Evolutionary conservation across 2,329 filamentous ascomycete species (phyloP).

Genomic region (Colletotrichum sojae): DNA sequence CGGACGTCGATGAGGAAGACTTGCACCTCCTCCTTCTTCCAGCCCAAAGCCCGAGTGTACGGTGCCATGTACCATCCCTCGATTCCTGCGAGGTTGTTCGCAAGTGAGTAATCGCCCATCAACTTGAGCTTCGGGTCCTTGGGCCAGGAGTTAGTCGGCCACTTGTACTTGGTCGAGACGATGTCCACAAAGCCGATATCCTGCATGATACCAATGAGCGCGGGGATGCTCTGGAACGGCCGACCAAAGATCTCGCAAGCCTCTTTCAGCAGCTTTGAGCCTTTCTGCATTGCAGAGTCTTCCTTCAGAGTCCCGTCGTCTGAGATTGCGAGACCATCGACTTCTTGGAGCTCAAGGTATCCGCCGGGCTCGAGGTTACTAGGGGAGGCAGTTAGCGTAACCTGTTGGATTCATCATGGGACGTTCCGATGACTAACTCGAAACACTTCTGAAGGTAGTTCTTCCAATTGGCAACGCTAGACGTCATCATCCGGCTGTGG

Average conservation of each 20-base stretch:
- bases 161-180: constrained; percentile 60
- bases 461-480: constrained; percentile 51
- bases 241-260: constrained; percentile 49
- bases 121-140: constrained; percentile 65
- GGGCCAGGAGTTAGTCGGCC: constrained; percentile 67
- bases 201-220: constrained; percentile 56
- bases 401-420: neutral
- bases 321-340: constrained; percentile 53
- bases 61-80: constrained; percentile 54
- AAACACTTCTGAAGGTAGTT: constrained; percentile 54
- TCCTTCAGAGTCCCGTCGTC: constrained; percentile 56
- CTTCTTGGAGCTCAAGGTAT: constrained; percentile 59
- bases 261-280: constrained; percentile 49
- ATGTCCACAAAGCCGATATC: constrained; percentile 69
- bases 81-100: constrained; percentile 51
- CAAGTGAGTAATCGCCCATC: constrained; percentile 55
- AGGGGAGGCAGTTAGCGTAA: neutral
- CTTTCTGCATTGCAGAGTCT: constrained; percentile 48
- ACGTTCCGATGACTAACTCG: constrained; percentile 40
- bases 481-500: constrained; percentile 55
- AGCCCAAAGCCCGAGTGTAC: constrained; percentile 50
- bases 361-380: constrained; percentile 57
- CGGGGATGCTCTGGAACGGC: constrained; percentile 45
- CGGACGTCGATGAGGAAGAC: constrained; percentile 52
- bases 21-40: constrained; percentile 51